Base-by-base conservation (phyloP, 768 basidiomycete genomes). In the Rhodocollybia butyracea region DNA sequence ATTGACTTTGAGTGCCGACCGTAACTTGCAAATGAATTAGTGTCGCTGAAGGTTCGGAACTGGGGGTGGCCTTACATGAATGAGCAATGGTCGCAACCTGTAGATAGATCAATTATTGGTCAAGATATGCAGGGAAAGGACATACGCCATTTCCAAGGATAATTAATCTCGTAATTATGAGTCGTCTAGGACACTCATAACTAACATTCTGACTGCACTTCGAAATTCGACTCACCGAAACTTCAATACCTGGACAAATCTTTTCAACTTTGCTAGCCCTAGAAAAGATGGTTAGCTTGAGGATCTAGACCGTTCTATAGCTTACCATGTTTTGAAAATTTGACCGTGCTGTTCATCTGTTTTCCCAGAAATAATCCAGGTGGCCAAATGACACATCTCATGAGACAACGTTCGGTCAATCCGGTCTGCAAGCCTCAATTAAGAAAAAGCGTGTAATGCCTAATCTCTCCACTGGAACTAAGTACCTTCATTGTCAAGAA, bases 321-420 rank as follows among this genome's bases (percentile, higher is more conserved):
- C 78, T 54, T 55, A 88, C 91, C 91, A 94, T 46, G 66, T 67
- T 63, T 88, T 89, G 72, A 86, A 94, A 13, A 83, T 69, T 40
- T 70, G 75, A 6, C 91, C 91, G 60, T 94, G 91, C 6, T 78
- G 80, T 66, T 91, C 89, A 56, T 82, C 82, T 3, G 85, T 79
- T 10, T 83, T 76, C 17, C 78, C 72, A 64, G 88, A 82, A 54
- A 95, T 89, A 22, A 90, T 73, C 92, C 92, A 95, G 54, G 82
- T 82, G 2, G 93, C 93, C 31, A 95, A 69, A 71, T 94, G 93
- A 62, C 92, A 94, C 91, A 94, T 93, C 67, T 95, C 93, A 61
- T 95, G 93, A 29, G 89, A 84, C 12, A 95, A 71, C 1, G 92
- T 94, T 63, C 88, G 86, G 32, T 86, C 76, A 46, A 94, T 87